Conservation (phyloP, 805 yeast species). For the Cyberlindnera bimundalis region DNA sequence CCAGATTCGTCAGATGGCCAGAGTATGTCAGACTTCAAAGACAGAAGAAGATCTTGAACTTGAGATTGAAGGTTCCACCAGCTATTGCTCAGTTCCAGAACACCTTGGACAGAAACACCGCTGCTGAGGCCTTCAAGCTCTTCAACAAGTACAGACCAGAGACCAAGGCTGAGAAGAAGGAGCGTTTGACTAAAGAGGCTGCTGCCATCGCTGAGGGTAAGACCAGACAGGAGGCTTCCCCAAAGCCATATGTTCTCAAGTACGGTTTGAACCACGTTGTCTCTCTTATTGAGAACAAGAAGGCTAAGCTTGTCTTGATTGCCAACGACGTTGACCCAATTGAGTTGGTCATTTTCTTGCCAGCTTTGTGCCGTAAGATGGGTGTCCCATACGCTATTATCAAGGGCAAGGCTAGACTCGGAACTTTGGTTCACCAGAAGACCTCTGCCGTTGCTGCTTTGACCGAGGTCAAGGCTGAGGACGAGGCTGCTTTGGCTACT, state of each 20-base stretch:
- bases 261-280: slow-evolving; percentile 99
- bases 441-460: slow-evolving; percentile 96
- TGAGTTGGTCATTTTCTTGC: slow-evolving; percentile 94
- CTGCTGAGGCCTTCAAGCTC: slow-evolving; percentile 93
- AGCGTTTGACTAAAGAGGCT: slow-evolving; percentile 97
- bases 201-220: slow-evolving; percentile 98
- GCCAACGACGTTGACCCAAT: slow-evolving; percentile 99
- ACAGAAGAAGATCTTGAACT: slow-evolving; percentile 92
- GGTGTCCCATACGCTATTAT: slow-evolving; percentile 99
- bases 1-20: slow-evolving; percentile 99
- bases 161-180: slow-evolving; percentile 96
- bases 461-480: slow-evolving; percentile 92
- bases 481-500: slow-evolving; percentile 91
- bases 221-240: slow-evolving; percentile 93
- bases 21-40: slow-evolving; percentile 97
- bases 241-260: slow-evolving; percentile 95
- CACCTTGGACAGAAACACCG: slow-evolving; percentile 98
- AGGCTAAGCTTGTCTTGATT: slow-evolving; percentile 94
- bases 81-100: slow-evolving; percentile 95
- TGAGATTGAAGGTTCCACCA: slow-evolving; percentile 99
- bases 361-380: slow-evolving; percentile 99
- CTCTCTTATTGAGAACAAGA: slow-evolving; percentile 95
- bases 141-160: slow-evolving; percentile 99
- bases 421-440: slow-evolving; percentile 96
- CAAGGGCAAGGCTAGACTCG: slow-evolving; percentile 98